Percentiles rank a stretch among this genome's conserved stretches.
phyloP scores from a whole-genome alignment of 805 yeast species.

The Metahyphopichia silvanorum region DNA sequence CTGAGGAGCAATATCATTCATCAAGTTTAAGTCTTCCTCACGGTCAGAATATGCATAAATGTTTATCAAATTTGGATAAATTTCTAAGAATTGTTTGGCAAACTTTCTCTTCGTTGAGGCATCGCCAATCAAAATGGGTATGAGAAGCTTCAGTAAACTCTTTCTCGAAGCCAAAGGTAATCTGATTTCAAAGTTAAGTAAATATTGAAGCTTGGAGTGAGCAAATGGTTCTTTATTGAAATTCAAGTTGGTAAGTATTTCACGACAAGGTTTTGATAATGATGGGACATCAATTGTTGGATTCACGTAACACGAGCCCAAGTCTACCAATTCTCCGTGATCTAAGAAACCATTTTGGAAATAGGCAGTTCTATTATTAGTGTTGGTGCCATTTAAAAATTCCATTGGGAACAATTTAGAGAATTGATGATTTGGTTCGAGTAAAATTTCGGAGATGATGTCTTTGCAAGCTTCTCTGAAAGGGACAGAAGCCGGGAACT shows the following conservation, averaged over 20 bases:
- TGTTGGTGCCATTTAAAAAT: slow-evolving; percentile 15
- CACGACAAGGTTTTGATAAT: slow-evolving; percentile 11
- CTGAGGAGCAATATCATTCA: slow-evolving; percentile 34
- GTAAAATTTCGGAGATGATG: slow-evolving; percentile 41
- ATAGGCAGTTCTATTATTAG: slow-evolving; percentile 15
- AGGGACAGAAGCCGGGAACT: slow-evolving; percentile 15
- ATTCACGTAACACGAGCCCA: slow-evolving; percentile 15
- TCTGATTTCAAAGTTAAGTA: slow-evolving; percentile 59
- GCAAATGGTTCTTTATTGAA: slow-evolving; percentile 13
- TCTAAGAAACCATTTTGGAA: slow-evolving; percentile 31
- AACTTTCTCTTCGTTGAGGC: slow-evolving; percentile 44
- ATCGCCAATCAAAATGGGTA: slow-evolving; percentile 57
- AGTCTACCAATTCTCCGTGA: slow-evolving; percentile 23
- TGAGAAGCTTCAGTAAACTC: slow-evolving; percentile 43
- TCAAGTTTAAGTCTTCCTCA: slow-evolving; percentile 42
- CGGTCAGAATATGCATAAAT: slow-evolving; percentile 48
- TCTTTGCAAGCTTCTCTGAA: slow-evolving; percentile 19
- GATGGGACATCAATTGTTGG: slow-evolving; percentile 9
- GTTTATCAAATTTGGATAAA: slow-evolving; percentile 50
- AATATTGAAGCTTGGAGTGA: slow-evolving; percentile 54
- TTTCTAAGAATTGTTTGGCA: slow-evolving; percentile 50
- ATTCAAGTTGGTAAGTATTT: slow-evolving; percentile 7
- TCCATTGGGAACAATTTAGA: slow-evolving; percentile 25
- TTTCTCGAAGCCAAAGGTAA: slow-evolving; percentile 51
- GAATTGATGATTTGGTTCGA: slow-evolving; percentile 31